A percentile compares a stretch with the other conserved stretches of the same genome.
These are phyloP conservation scores for Euryodendron excelsum DNA, from an alignment of 148 eudicot species.

Conservation along the genomic window DNA sequence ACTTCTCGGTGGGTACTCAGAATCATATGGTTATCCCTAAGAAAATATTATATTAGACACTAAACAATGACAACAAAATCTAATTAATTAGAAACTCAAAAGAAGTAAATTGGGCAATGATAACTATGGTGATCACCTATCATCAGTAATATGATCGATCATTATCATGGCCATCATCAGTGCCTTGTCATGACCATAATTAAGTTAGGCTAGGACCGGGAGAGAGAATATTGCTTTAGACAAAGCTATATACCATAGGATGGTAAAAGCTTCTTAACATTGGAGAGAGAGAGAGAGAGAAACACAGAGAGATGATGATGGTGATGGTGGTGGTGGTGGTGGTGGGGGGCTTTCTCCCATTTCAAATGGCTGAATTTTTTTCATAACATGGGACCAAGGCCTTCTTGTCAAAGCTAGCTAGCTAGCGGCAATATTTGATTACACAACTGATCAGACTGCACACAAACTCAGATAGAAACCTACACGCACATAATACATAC, in stretches of 20 bases:
- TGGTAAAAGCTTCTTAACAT: neutral
- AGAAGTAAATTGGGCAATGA: neutral
- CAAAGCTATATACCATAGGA: neutral
- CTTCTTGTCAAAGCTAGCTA: neutral
- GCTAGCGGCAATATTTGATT: neutral
- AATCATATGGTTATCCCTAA: neutral
- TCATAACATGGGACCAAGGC: neutral
- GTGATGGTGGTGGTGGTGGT: neutral
- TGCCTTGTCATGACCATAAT: neutral
- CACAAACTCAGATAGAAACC: neutral
- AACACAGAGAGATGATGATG: no score
- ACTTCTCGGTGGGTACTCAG: neutral
- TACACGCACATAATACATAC: neutral
- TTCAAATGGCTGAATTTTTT: neutral
- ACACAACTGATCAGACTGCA: neutral
- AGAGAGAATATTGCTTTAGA: slow-evolving; percentile 3
- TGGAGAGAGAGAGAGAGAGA: neutral
- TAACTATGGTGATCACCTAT: neutral
- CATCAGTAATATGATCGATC: neutral
- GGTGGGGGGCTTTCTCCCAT: slow-evolving; percentile 1
- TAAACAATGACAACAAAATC: neutral
- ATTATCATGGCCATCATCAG: neutral
- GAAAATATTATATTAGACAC: neutral
- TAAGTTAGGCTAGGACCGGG: neutral
- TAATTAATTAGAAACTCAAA: slow-evolving; percentile 4